These are phyloP conservation scores for Penicillium sclerotigenum DNA, from an alignment of 2,329 filamentous ascomycete species.

Conservation along the genomic window DNA sequence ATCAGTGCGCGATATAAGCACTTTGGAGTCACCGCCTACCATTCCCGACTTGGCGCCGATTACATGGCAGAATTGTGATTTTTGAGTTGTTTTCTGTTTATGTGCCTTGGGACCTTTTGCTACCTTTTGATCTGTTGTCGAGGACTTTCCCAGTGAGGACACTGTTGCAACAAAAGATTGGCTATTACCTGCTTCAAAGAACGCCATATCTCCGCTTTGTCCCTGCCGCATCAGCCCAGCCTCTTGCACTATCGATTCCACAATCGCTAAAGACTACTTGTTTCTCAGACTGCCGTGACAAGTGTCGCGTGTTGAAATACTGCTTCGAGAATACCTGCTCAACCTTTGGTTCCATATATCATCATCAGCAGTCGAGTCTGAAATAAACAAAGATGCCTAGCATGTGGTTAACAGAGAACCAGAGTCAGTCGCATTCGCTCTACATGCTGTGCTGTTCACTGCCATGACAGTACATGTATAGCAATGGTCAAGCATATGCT, in stretches of 20 bases:
- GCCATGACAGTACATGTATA: neutral
- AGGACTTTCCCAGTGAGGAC: no score
- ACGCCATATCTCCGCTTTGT: neutral
- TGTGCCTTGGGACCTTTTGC: neutral
- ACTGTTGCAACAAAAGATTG: neutral
- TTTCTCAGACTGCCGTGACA: neutral
- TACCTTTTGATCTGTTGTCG: neutral
- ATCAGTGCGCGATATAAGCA: constrained; percentile 1
- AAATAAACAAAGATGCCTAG: constrained; percentile 63
- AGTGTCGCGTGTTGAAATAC: neutral
- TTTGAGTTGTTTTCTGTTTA: constrained; percentile 3
- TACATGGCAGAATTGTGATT: constrained; percentile 4
- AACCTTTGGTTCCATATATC: neutral
- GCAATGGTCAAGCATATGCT: constrained; percentile 12
- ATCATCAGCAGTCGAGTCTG: neutral
- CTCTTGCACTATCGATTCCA: neutral
- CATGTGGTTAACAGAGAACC: constrained; percentile 94
- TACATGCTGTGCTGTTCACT: neutral
- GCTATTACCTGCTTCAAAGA: neutral
- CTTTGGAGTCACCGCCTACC: neutral
- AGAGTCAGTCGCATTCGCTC: constrained; percentile 63
- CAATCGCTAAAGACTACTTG: neutral
- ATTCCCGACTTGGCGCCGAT: constrained; percentile 1
- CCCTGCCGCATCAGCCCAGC: neutral
- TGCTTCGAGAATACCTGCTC: neutral